A percentile compares a stretch with the other conserved stretches of the same genome.
phyloP scores from a whole-genome alignment of 352 stramenopile species.

The Pythium utonaiense region DNA sequence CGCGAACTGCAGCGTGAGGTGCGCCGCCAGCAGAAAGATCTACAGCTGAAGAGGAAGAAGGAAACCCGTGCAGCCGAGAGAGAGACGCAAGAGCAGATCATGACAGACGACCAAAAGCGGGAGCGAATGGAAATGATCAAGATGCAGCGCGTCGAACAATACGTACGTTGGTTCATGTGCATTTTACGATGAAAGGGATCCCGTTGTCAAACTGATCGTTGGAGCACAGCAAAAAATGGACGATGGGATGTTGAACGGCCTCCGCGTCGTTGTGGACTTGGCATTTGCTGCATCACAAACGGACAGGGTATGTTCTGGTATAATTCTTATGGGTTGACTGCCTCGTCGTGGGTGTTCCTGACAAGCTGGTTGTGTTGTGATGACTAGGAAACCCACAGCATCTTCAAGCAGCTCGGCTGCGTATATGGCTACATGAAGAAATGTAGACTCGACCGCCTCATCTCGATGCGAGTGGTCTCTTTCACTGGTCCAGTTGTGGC shows the following conservation, averaged over 20 bases:
- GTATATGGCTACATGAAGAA: conserved; percentile 77
- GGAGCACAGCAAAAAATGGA: conserved; percentile 72
- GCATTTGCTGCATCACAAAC: conserved; percentile 49
- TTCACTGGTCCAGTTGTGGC: conserved; percentile 31
- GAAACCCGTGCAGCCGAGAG: conserved; percentile 1
- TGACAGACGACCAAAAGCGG: conserved; percentile 41
- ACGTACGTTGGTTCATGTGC: conserved; percentile 30
- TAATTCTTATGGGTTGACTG: no score
- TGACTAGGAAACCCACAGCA: conserved; percentile 64
- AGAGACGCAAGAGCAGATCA: conserved; percentile 2
- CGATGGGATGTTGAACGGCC: conserved; percentile 27
- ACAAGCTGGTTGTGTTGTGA: background rate
- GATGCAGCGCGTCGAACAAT: conserved; percentile 78
- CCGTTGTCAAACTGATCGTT: background rate
- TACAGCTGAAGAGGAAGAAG: conserved; percentile 10
- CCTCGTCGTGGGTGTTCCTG: no score
- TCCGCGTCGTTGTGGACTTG: conserved; percentile 70
- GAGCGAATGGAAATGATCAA: conserved; percentile 55
- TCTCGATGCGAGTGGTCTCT: conserved; percentile 60
- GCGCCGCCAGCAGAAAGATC: conserved; percentile 17
- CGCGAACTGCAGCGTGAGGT: conserved; percentile 14
- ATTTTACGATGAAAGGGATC: background rate
- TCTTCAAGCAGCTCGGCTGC: conserved; percentile 79
- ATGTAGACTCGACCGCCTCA: conserved; percentile 49
- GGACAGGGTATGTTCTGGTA: conserved; percentile 29